Evolutionary conservation across 2,329 filamentous ascomycete species (phyloP).

Genomic region (Scedosporium apiospermum): DNA sequence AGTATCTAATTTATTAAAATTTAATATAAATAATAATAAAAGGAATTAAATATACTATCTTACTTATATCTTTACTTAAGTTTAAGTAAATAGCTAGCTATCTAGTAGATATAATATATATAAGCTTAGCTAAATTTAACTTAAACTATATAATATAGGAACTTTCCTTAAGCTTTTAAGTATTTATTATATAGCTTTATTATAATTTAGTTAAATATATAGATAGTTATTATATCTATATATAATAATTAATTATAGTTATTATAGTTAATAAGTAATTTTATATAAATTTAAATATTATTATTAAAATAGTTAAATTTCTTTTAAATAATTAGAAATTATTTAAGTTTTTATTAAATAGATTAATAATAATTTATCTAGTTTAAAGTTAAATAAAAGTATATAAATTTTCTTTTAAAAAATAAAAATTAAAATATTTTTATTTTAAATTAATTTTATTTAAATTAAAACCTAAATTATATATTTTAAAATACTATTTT

Average conservation of each 20-base stretch:
- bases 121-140: neutral
- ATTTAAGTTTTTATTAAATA: neutral
- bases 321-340: neutral
- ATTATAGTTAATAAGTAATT: neutral
- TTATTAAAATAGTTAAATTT: neutral
- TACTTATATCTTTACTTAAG: neutral
- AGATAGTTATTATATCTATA: neutral
- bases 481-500: neutral
- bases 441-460: neutral
- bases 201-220: neutral
- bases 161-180: neutral
- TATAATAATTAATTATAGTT: neutral
- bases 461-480: neutral
- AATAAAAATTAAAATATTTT: neutral
- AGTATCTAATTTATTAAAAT: neutral
- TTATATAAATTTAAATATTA: neutral
- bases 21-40: neutral
- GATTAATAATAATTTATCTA: neutral
- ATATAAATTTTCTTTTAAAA: neutral
- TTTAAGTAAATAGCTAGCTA: neutral
- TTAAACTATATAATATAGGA: neutral
- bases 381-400: conserved; percentile 1
- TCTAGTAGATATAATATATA: neutral
- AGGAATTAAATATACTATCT: neutral
- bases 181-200: neutral